Base-by-base conservation (phyloP, 768 basidiomycete genomes). In the Serendipita vermifera region DNA sequence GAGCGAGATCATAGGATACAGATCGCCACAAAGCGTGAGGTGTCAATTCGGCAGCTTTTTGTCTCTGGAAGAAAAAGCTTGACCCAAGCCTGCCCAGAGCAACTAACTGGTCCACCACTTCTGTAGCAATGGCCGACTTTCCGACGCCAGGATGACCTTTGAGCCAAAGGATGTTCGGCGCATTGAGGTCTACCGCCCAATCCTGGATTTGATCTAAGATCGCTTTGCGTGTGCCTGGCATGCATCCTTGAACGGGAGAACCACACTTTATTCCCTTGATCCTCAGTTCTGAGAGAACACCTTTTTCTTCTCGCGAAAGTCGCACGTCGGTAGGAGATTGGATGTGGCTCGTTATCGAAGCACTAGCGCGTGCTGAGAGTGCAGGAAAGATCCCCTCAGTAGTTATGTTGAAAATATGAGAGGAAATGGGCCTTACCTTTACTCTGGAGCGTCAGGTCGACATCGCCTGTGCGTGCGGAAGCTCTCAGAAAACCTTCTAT, bases 1-100 rank as follows among this genome's bases (percentile, higher is more conserved):
- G 41, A 43, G 41, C 41, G 15, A 43, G 24, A 24, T 43, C 41
- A 43, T 43, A 43, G 41, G 41, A 13, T 22, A 43, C 41, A 22
- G 11, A 14, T 11, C 20, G 41, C 41, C 9, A 22, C 24, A 43
- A 22, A 11, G 41, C 41, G 11, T 15, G 14, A 11, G 41, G 14
- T 15, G 41, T 43, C 20, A 22, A 14, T 9, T 11, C 24, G 24
- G 41, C 24, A 11, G 11, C 20, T 15, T 43, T 22, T 43, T 43
- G 41, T 11, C 41, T 13, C 9, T n/a, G 35, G 35, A 36, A 36
- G 35, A 36, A 36, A 36, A 36, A 36, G n/a, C 35, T 36, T 36
- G 35, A 36, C n/a, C 35, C 35, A 9, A 36, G 35, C 9, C 35
- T 9, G 9, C n/a, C 9, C n/a, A 9, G 9, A 9, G 9, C n/a